Evolutionary conservation across 306 rosid genomes (phyloP).

Genomic region (Dryas alaskensis): DNA sequence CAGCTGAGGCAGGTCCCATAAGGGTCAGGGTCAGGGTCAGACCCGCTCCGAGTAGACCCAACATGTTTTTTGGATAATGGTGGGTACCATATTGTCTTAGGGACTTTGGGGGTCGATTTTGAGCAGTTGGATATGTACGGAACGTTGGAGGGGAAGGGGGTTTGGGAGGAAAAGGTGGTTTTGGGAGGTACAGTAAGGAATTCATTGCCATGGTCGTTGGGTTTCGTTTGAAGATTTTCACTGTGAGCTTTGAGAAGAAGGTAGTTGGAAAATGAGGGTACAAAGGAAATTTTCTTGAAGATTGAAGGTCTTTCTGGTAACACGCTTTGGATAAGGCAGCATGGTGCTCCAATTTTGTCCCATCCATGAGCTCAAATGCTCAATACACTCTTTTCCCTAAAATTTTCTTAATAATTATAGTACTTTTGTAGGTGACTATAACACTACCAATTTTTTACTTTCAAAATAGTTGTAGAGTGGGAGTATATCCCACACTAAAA

Average conservation of each 20-base stretch:
- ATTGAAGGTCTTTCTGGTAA: not conserved
- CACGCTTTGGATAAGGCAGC: slow-evolving; percentile 2
- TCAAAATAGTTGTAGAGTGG: too few relatives aligned
- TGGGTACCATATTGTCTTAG: slow-evolving; percentile 1
- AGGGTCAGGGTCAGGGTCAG: slow-evolving; percentile 42
- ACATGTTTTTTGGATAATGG: slow-evolving; percentile 23
- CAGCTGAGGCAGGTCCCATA: slow-evolving; percentile 51
- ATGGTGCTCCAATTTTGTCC: not conserved
- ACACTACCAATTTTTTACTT: too few relatives aligned
- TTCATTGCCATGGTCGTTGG: slow-evolving; percentile 38
- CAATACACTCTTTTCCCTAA: too few relatives aligned
- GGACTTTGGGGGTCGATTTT: slow-evolving; percentile 8
- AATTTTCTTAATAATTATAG: too few relatives aligned
- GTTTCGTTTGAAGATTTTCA: not conserved
- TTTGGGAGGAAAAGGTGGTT: slow-evolving; percentile 8
- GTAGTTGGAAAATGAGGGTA: not conserved
- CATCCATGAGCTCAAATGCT: too few relatives aligned
- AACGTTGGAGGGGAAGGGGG: slow-evolving; percentile 17
- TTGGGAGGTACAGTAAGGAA: slow-evolving; percentile 32
- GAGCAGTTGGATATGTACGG: not conserved
- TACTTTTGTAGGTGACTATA: too few relatives aligned
- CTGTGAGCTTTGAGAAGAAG: not conserved
- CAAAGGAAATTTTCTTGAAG: not conserved
- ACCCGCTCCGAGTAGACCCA: slow-evolving; percentile 49
- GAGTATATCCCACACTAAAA: too few relatives aligned